These are phyloP conservation scores for Rhodotorula sphaerocarpa DNA, from an alignment of 768 basidiomycete species.

Conservation along the genomic window DNA sequence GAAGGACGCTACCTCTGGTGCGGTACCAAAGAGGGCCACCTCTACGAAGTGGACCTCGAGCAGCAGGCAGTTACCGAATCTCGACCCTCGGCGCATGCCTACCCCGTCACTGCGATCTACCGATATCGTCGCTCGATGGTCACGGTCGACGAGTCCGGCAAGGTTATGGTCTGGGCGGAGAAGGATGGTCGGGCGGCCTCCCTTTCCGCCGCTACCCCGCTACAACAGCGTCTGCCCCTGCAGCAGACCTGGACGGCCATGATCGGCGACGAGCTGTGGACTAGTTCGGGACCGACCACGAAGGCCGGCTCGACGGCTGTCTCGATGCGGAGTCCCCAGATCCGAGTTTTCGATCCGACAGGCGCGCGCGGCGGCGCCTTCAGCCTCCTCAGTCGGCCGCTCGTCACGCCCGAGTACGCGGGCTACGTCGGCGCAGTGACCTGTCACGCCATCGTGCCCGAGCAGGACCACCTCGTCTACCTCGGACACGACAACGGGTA, in stretches of 20 bases:
- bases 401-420: conserved; percentile 56
- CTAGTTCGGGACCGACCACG: conserved; percentile 49
- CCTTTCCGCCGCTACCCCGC: conserved; percentile 14
- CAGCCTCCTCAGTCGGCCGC: conserved; percentile 21
- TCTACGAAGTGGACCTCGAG: conserved; percentile 71
- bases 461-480: conserved; percentile 60
- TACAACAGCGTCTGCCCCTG: conserved; percentile 56
- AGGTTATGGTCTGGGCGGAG: conserved; percentile 58
- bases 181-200: background rate
- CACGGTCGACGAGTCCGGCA: conserved; percentile 76
- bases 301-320: conserved; percentile 45
- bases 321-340: conserved; percentile 45
- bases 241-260: conserved; percentile 71
- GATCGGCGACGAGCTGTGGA: conserved; percentile 73
- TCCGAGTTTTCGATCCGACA: conserved; percentile 66
- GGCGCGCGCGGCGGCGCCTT: conserved; percentile 25
- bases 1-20: conserved; percentile 69
- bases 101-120: conserved; percentile 64
- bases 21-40: conserved; percentile 80
- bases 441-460: conserved; percentile 65
- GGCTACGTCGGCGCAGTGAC: conserved; percentile 76
- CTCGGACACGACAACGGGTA: conserved; percentile 88
- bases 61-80: conserved; percentile 54
- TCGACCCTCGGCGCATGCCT: conserved; percentile 58
- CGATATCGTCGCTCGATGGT: conserved; percentile 64